Base-by-base conservation (phyloP, 164 flowering plant genomes). In the Vitis cinerea region DNA sequence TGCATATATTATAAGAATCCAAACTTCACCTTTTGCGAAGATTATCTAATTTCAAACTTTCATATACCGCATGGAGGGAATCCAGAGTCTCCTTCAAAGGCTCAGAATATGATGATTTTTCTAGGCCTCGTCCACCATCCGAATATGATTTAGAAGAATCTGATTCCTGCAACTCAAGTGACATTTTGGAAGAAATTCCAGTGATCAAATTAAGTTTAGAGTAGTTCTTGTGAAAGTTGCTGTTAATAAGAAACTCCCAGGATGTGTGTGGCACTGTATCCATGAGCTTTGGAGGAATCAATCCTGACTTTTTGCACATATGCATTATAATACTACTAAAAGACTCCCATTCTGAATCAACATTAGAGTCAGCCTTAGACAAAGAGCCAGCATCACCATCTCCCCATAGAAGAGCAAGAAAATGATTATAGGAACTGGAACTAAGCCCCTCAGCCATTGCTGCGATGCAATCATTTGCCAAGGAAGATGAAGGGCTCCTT, bases 11-110 rank as follows among this genome's bases (percentile, higher is more conserved):
- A 61, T 13, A 68, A 59, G 9, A 50, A 59, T 23, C 4, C 27
- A 14, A 51, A 61, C 23, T 66, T 69, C 74, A 95, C 99, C 86
- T 65, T 75, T 85, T 93, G 17, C 97, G 97, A 63, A 90, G 97
- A 81, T 69, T 85, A 70, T 92, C 87, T 59, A 93, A 82, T 72
- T 96, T 96, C 77, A 93, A 78, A 77, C 78, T 84, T 79, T 96
- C 99, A 81, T 96, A 96, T 14, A 96, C 85, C 10, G 98, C 90
- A 87, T 96, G 99, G 79, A 96, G 73, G 19, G 84, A 77, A 69
- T 89, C 88, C 77, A 93, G 78, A 66, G 82, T 82, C 73, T 83
- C 90, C 67, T 67, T 67, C 69, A 93, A 69, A 59, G 90, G 71
- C 67, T 89, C 86, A 59, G 67, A 53, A 64, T 77, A 74, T 60